Base-by-base conservation (phyloP, 2,329 filamentous ascomycete species). In the Ophiostoma ulmi region DNA sequence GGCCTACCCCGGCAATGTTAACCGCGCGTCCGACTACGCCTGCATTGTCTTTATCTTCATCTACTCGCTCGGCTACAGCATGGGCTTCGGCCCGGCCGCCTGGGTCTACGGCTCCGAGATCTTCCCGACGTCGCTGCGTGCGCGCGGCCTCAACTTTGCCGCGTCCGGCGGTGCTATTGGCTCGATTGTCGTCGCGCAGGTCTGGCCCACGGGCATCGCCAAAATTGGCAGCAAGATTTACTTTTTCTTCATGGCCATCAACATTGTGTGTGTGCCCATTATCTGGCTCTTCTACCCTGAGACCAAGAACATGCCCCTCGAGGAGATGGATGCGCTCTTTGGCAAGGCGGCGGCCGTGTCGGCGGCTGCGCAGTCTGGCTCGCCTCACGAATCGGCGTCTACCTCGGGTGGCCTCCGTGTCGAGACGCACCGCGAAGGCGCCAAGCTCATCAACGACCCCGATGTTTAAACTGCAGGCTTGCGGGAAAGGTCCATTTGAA, bases 71-170 rank as follows among this genome's bases (percentile, higher is more conserved):
- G 86, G 86, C 0, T 88, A 86, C 75, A 86, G 83, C 68, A 79
- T 88, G 72, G 84, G 86, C 0, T 86, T 87, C 63, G 86, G 86
- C 0, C 84, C 86, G 0, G 82, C 84, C 0, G 81, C 85, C 0
- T 88, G 86, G 86, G 84, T 88, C 0, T 88, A 88, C 72, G 84
- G 84, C n/a, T 82, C 85, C 0, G 86, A 88, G 81, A 87, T 88
- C 73, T 87, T 88, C 75, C 85, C 85, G 2, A 87, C 85, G 0
- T 79, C 84, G 5, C 80, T 86, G n/a, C 83, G 86, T 13, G 85
- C 86, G 3, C 81, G 83, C 0, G 86, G 85, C 3, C 80, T 88
- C 69, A 87, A 85, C 75, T 81, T 87, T 55, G 81, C 85, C 0
- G 84, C 86, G 0, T 84, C 84, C 0, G 84, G 81, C 0, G 84